Evolutionary conservation across 1,139 yeast genomes (phyloP), one percentile per base, ranked within the genome.

Genomic region (Debaryomyces sp.): DNA sequence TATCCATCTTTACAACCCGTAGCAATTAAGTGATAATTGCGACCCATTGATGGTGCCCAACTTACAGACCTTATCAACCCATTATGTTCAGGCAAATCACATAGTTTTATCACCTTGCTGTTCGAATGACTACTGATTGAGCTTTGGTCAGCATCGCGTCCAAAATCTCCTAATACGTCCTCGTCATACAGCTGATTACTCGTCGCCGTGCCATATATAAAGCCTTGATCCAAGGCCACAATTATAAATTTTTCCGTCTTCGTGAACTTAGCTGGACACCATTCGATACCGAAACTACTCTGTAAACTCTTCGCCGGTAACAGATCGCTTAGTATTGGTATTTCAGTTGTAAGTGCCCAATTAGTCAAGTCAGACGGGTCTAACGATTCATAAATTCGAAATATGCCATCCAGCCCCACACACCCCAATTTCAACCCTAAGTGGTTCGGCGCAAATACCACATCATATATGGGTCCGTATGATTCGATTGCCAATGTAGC

Each of bases 31-130:
- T 94, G 96, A 64, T 84, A 89, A 51, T 86, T 84, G 55, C 97
- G 76, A 2, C 98, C 99, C 87, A 92, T 89, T 0, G 96, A 85
- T 6, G 98, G 97, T 0, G 98, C 99, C 99, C 99, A 94, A 42
- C 95, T 81, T 7, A 94, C 91, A 34, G 94, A 89, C 56, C 98
- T 75, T 40, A 94, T 90, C 44, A 94, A 77, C 2, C 96, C 96
- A 51, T 82, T 80, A 64, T 92, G 98, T 44, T 90, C 97, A 1
- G 92, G 88, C 39, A 76, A 60, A 54, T 63, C 71, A 52, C 80
- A 71, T 23, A 75, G 54, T 48, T 71, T 73, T 23, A 57, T 54
- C 51, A 70, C 74, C 45, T 62, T 67, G 12, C 60, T 50, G 24
- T 65, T 59, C 22, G 59, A 37, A 15, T 53, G 49, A 32, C 52